Evolutionary conservation across 768 basidiomycete genomes (phyloP).

Genomic region (Lactarius psammicola): DNA sequence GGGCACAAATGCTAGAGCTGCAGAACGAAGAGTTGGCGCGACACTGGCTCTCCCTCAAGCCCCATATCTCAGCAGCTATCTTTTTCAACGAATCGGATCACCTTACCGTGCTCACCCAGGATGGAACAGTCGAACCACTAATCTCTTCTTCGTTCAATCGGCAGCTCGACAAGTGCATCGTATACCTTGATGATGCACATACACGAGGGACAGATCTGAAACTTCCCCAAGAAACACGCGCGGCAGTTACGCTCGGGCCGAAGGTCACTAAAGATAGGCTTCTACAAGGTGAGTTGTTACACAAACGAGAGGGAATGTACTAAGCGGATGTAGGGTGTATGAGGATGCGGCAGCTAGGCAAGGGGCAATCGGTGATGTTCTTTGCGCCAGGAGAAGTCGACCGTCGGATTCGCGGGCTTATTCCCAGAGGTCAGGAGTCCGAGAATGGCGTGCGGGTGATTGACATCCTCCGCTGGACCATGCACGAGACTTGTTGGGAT

Average conservation of each 20-base stretch:
- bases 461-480: neutral
- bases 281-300: slow-evolving; percentile 42
- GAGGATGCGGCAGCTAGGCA: neutral
- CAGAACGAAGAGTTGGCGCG: slow-evolving; percentile 42
- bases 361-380: neutral
- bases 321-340: neutral
- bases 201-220: slow-evolving; percentile 1
- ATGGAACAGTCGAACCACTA: slow-evolving; percentile 38
- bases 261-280: slow-evolving; percentile 27
- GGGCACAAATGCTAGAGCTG: slow-evolving; percentile 55
- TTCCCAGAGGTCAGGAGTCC: neutral
- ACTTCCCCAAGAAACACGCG: neutral
- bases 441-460: neutral
- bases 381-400: slow-evolving; percentile 19
- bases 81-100: slow-evolving; percentile 34
- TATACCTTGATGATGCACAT: neutral
- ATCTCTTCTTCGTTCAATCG: slow-evolving; percentile 34
- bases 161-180: neutral
- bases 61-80: slow-evolving; percentile 41
- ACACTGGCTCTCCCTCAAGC: slow-evolving; percentile 41
- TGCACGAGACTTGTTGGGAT: slow-evolving; percentile 10
- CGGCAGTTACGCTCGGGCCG: neutral
- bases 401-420: slow-evolving; percentile 8
- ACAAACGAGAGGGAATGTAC: neutral
- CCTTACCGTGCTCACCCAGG: slow-evolving; percentile 31